Evolutionary conservation across 1,284 basidiomycete genomes (phyloP), one percentile per base, ranked within the genome.

Genomic region (Ganoderma sinense): DNA sequence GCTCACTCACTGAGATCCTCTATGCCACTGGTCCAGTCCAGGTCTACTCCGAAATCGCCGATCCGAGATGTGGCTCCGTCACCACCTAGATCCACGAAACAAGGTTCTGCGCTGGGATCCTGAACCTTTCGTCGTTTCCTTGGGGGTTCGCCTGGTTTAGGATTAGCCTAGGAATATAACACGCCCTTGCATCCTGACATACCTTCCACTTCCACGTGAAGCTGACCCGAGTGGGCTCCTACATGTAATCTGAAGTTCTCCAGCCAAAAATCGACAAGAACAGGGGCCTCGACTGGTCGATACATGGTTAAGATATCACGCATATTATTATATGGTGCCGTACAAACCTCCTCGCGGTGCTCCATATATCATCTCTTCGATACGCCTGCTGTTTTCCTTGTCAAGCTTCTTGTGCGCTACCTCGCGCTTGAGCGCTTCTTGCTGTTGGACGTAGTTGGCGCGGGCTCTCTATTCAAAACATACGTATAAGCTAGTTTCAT

Each of bases 321-420:
- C 8, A 13, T 6, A 6, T 26, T n/a, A 16, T 11, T 40, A n/a
- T 8, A 13, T 20, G 39, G 2, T 58, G 20, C 10, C 16, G 60
- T 7, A 80, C 89, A 79, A 76, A 94, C 93, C 85, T 69, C 88
- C 87, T 64, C 80, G 80, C 0, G 93, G 93, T 29, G 85, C 87
- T n/a, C 88, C 87, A 85, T 88, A 93, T 14, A 95, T 81, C 78
- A 92, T 84, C 60, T 89, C 85, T 68, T 91, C 87, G 40, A 94
- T 81, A 8, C 89, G 74, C 71, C 82, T 85, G 36, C 81, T 83
- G 61, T 84, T 84, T 48, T 86, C 84, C 76, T 88, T 93, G 75
- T 91, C 88, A 1, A 81, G 76, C 74, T 82, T 87, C 78, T 88
- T 93, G 68, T 80, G 75, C 18, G 84, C 79, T 2, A 89, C 76